Conservation (phyloP, 768 basidiomycete genomes). For the Holtermannia corniformis region DNA sequence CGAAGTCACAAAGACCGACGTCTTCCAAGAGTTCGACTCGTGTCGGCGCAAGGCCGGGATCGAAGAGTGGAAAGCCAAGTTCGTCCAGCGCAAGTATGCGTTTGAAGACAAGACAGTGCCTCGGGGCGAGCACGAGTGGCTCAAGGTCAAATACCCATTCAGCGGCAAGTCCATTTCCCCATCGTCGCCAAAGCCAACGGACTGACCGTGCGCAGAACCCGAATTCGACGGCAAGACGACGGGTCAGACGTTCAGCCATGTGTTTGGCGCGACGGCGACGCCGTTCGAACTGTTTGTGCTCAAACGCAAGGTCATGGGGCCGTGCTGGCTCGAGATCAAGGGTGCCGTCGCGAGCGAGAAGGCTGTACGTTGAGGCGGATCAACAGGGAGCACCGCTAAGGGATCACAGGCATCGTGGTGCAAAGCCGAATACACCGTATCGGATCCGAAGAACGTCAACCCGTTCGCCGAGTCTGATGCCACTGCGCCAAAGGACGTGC, state of each 20-base stretch:
- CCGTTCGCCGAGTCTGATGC: constrained; percentile 66
- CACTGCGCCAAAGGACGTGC: constrained; percentile 63
- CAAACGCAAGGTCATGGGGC: constrained; percentile 97
- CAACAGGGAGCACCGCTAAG: background rate
- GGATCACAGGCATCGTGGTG: constrained; percentile 81
- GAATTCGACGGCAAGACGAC: constrained; percentile 61
- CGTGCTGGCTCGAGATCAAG: constrained; percentile 88
- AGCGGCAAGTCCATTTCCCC: constrained; percentile 51
- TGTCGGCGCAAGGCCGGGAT: constrained; percentile 64
- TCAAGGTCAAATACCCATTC: constrained; percentile 89
- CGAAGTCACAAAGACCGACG: constrained; percentile 58
- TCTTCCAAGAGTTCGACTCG: constrained; percentile 73
- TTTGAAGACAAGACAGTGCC: constrained; percentile 81
- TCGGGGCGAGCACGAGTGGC: constrained; percentile 64
- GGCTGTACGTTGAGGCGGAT: constrained; percentile 49
- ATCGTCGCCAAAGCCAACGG: background rate
- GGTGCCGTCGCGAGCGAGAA: constrained; percentile 64
- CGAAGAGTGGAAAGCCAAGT: constrained; percentile 67
- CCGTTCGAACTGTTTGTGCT: constrained; percentile 88
- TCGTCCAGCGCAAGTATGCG: constrained; percentile 80
- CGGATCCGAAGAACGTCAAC: constrained; percentile 78
- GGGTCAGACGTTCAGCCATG: constrained; percentile 72
- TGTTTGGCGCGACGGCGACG: constrained; percentile 84
- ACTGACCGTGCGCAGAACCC: constrained; percentile 49
- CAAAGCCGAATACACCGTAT: constrained; percentile 74